Base-by-base conservation (phyloP, 179 eudicot genomes). In the Spergularia azorica region DNA sequence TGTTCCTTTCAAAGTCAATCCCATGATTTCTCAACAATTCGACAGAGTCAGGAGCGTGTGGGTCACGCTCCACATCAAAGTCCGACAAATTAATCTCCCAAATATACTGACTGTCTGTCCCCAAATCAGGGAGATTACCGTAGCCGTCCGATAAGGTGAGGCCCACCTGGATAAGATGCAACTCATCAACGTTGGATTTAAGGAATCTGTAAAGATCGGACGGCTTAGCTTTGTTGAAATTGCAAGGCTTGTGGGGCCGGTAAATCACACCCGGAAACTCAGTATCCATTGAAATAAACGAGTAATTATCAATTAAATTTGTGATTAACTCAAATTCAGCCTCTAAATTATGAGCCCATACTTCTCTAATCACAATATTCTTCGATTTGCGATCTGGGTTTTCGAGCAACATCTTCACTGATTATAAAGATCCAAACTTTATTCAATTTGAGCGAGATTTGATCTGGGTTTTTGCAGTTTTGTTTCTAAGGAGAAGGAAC, bases 31-130 rank as follows among this genome's bases (percentile, higher is more conserved):
- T 80, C 8, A 86, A 74, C 0, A 86, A 51, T 66, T 80, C 79
- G 14, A 86, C n/a, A 6, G 88, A 86, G 32, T 86, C 86, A 36
- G 71, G 79, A 13, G 86, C 84, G 83, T 86, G 79, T 2, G 73
- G 51, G 57, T 86, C 84, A 41, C 81, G 82, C 26, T 43, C 77
- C 16, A 81, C 48, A 50, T 86, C 85, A 6, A 86, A 86, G n/a
- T 86, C 88, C 0, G 77, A 75, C 58, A 86, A 83, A 20, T 86
- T 86, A 21, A 86, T 79, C 61, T 86, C 86, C 86, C 89, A 86
- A 3, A 86, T 86, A 71, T 62, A 86, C 1, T n/a, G 61, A 16
- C 48, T 67, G 10, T 12, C n/a, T 5, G 80, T 63, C 0, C 79
- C 83, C 3, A 81, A 41, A 11, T 81, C 62, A 0, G 87, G 87